These are phyloP conservation scores for Isatis lusitanica DNA, from an alignment of 441 rosid genomes.

Conservation along the genomic window DNA sequence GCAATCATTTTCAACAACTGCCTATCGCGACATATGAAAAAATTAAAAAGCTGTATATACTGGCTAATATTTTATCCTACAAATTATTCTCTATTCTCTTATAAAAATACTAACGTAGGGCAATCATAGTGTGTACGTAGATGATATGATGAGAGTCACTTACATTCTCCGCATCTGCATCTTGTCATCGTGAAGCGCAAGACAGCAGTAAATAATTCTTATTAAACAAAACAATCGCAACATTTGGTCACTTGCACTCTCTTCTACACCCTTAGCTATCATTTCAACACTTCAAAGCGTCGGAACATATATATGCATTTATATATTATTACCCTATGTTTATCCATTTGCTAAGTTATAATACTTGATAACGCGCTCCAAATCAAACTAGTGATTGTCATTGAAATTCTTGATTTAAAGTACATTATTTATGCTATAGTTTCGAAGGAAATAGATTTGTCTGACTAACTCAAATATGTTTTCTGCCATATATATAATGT, in stretches of 20 bases:
- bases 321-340: background rate
- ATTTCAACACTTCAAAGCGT: slow-evolving; percentile 27
- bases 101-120: background rate
- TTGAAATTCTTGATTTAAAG: background rate
- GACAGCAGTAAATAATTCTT: background rate
- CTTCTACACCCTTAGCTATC: slow-evolving; percentile 1
- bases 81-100: background rate
- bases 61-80: too few relatives aligned
- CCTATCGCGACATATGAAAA: background rate
- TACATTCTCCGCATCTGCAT: slow-evolving; percentile 23
- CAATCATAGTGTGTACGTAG: slow-evolving; percentile 6
- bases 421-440: too few relatives aligned
- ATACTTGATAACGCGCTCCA: background rate
- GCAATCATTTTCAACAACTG: background rate
- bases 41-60: too few relatives aligned
- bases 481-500: background rate
- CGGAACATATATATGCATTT: background rate
- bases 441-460: background rate
- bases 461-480: too few relatives aligned
- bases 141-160: slow-evolving; percentile 12
- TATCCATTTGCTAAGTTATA: background rate
- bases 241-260: slow-evolving; percentile 27
- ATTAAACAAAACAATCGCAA: slow-evolving; percentile 15
- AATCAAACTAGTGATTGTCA: background rate
- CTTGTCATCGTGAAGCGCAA: slow-evolving; percentile 28